Percentiles rank a stretch among this genome's conserved stretches.
Conservation (phyloP, 768 basidiomycete species). For the Phaffia australis region DNA sequence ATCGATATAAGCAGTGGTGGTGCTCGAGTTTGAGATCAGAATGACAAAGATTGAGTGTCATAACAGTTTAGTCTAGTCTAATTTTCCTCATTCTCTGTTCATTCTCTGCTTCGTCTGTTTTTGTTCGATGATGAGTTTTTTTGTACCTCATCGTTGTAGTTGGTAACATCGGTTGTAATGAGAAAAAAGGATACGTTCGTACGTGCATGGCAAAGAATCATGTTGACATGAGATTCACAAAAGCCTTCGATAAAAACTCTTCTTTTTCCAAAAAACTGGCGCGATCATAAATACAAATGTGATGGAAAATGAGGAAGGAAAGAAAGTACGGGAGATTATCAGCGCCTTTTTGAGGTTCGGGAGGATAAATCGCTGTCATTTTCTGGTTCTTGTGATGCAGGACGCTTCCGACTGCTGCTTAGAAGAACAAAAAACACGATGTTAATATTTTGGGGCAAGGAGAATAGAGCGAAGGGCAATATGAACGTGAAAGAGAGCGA, state of each 20-base stretch:
- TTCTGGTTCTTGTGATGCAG: constrained; percentile 10
- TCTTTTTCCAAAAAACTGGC: neutral
- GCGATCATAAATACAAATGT: too few relatives aligned
- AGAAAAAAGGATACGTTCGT: neutral
- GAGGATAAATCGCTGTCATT: constrained; percentile 1
- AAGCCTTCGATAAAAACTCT: neutral
- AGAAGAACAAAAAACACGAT: neutral
- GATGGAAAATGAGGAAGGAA: too few relatives aligned
- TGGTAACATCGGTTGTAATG: too few relatives aligned
- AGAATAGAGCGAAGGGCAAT: neutral
- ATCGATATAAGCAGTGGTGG: too few relatives aligned
- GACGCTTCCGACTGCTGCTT: neutral
- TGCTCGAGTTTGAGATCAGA: too few relatives aligned
- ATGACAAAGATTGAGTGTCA: too few relatives aligned
- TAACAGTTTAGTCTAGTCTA: too few relatives aligned
- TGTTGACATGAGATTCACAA: neutral
- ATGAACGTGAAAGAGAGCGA: neutral
- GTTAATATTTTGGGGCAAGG: neutral
- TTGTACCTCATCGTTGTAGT: too few relatives aligned
- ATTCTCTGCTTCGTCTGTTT: neutral
- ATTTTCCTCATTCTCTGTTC: neutral
- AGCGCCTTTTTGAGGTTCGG: neutral
- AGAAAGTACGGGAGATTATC: neutral
- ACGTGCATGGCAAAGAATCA: neutral
- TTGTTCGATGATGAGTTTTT: neutral